phyloP scores from a whole-genome alignment of 169 alveolate species.

The Sarcocystis neurona region DNA sequence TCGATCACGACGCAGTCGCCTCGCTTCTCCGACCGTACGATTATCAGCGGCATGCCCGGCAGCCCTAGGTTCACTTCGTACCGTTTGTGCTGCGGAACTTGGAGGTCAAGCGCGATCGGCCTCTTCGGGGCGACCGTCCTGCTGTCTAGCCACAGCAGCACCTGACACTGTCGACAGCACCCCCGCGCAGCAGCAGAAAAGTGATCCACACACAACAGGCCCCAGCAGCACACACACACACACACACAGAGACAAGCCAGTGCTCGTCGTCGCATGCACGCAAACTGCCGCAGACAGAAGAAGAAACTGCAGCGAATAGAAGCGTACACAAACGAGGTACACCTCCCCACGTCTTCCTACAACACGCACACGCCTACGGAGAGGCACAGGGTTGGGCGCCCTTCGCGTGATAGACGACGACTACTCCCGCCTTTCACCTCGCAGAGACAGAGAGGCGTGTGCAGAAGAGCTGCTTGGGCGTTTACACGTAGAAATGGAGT shows the following conservation, averaged over 20 bases:
- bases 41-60: conserved; percentile 53
- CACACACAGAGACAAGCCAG: background rate
- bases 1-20: conserved; percentile 71
- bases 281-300: too few relatives aligned
- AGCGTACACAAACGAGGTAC: too few relatives aligned
- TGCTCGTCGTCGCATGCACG: too few relatives aligned
- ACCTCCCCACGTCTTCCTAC: too few relatives aligned
- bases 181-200: background rate
- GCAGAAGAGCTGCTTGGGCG: too few relatives aligned
- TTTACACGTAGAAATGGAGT: too few relatives aligned
- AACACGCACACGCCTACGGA: too few relatives aligned
- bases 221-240: conserved; percentile 27
- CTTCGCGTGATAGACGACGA: too few relatives aligned
- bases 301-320: too few relatives aligned
- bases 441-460: too few relatives aligned
- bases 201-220: background rate
- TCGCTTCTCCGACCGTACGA: conserved; percentile 72
- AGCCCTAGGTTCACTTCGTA: conserved; percentile 62
- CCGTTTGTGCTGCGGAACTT: conserved; percentile 63
- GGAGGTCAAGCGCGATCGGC: conserved; percentile 78
- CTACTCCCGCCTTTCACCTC: too few relatives aligned
- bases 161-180: conserved; percentile 58
- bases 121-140: conserved; percentile 79
- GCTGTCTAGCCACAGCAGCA: conserved; percentile 79
- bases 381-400: too few relatives aligned